A percentile compares a stretch with the other conserved stretches of the same genome.
phyloP scores from a whole-genome alignment of 768 basidiomycete genomes.

The Pilatotrama ljubarskyi region DNA sequence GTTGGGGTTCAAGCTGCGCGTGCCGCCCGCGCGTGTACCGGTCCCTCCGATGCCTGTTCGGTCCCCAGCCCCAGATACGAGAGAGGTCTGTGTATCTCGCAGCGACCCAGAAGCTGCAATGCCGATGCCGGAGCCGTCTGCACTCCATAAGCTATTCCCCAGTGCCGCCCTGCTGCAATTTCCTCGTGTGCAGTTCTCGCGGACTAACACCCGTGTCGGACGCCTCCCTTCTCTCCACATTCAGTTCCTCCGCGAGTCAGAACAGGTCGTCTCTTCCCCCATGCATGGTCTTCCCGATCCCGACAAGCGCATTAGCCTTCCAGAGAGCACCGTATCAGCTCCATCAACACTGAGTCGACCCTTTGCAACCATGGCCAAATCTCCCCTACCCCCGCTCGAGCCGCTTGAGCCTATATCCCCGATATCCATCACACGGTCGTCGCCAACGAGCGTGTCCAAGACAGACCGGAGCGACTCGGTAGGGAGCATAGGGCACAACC shows the following conservation, averaged over 20 bases:
- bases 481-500: constrained; percentile 9
- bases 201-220: constrained; percentile 2
- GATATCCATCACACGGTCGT: not conserved
- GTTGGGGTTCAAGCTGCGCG: constrained; percentile 3
- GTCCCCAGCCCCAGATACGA: not conserved
- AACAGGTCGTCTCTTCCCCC: constrained; percentile 11
- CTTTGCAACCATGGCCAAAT: constrained; percentile 11
- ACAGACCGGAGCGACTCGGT: not conserved
- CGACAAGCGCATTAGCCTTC: not conserved
- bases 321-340: not conserved
- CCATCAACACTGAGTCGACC: constrained; percentile 15
- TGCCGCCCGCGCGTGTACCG: constrained; percentile 3
- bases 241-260: constrained; percentile 16
- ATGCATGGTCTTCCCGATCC: not conserved
- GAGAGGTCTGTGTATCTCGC: not conserved
- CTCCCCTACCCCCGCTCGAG: constrained; percentile 1
- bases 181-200: constrained; percentile 1
- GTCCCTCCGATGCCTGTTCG: constrained; percentile 7
- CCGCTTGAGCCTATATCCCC: constrained; percentile 2
- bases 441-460: not conserved
- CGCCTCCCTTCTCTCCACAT: constrained; percentile 16
- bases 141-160: not conserved
- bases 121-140: constrained; percentile 2
- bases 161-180: not conserved
- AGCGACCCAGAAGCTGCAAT: not conserved